Base-by-base conservation (phyloP, 495 filamentous ascomycete genomes). In the Astrothelium subdiscretum region DNA sequence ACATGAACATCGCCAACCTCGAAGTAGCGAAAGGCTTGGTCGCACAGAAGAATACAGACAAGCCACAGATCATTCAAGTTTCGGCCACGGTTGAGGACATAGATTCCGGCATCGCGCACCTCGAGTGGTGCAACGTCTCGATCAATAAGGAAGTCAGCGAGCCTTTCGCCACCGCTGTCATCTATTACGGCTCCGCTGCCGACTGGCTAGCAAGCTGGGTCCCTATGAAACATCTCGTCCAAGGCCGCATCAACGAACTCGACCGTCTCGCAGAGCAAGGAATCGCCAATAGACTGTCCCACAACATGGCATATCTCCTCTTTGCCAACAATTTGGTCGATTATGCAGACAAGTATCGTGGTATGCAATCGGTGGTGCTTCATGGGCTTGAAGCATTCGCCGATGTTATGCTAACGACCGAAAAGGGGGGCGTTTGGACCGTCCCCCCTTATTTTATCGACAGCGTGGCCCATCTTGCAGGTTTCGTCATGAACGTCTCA, bases 121-220 rank as follows among this genome's bases (percentile, higher is more conserved):
- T 78, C 24, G 65, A n/a, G 29, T 77, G 75, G 75, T 61, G 69
- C 87, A 11, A 77, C 80, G 11, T 90, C 87, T 65, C 87, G 87
- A 67, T 92, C 91, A 0, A 96, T 88, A 2, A 92, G 92, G 71
- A 90, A 96, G 69, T 96, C 91, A 44, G 12, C 35, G 59, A 61
- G 38, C 40, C 31, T 26, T 61, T 61, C 32, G 59, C 59, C n/a
- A 61, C 59, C 11, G 59, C 59, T 27, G 29, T 8, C 48, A 29
- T 54, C 6, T 11, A 8, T 54, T 54, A 27, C 29, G 48, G 48
- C 24, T 3, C 3, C 29, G 48, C 48, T 10, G n/a, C 48, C 24
- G 48, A 58, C 4, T 74, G 72, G 73, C 40, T 67, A 13, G 54
- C 65, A 11, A 74, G 79, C 57, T 83, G 80, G 80, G 75, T 75